Evolutionary conservation across 2,329 filamentous ascomycete genomes (phyloP).

Genomic region (Aspergillus caelatus): DNA sequence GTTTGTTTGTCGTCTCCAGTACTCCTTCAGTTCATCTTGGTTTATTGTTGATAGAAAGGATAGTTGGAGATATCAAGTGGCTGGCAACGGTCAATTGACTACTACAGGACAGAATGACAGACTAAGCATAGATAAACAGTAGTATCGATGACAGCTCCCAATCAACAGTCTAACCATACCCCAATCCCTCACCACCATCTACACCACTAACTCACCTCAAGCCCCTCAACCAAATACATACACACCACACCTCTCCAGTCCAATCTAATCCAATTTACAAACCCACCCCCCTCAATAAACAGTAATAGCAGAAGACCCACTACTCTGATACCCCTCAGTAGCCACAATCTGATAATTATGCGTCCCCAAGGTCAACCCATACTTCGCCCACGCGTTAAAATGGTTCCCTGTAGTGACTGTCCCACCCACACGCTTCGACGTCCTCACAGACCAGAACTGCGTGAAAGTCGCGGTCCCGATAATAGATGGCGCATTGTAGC

Average conservation of each 20-base stretch:
- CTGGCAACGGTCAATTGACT: background rate
- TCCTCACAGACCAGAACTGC: constrained; percentile 48
- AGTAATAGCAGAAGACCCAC: constrained; percentile 41
- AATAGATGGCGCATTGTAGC: constrained; percentile 45
- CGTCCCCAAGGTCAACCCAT: constrained; percentile 36
- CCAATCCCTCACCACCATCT: background rate
- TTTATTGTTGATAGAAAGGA: no score
- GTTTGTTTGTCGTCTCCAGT: no score
- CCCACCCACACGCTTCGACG: constrained; percentile 36
- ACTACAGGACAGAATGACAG: background rate
- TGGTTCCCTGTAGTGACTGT: constrained; percentile 41
- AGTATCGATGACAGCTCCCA: background rate
- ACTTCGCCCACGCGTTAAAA: constrained; percentile 38
- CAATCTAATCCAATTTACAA: background rate
- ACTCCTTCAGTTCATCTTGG: no score
- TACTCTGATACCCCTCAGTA: constrained; percentile 48
- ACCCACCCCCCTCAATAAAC: constrained; percentile 25
- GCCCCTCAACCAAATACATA: no score
- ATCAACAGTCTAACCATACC: background rate
- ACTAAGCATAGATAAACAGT: background rate
- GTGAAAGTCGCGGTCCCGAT: constrained; percentile 44
- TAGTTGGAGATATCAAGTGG: background rate
- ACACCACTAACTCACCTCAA: no score
- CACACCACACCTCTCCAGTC: rapidly evolving
- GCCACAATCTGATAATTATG: constrained; percentile 47